phyloP scores from a whole-genome alignment of 2,329 filamentous ascomycete species.

The Shiraia bambusicola region DNA sequence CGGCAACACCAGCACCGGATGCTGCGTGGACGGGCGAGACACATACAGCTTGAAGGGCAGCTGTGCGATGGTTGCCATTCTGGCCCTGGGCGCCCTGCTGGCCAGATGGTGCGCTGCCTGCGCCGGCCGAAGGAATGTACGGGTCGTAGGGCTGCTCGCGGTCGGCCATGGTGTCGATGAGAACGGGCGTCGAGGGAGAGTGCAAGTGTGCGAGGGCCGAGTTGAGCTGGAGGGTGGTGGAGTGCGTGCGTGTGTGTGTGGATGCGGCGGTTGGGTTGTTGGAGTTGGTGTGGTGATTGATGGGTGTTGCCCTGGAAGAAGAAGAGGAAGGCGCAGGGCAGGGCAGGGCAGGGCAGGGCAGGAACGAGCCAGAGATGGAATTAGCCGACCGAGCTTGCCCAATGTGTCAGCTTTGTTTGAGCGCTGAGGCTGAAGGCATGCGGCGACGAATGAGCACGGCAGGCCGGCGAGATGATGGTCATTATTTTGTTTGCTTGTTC shows the following conservation, averaged over 20 bases:
- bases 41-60: conserved; percentile 78
- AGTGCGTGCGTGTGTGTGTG: conserved; percentile 13
- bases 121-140: conserved; percentile 75
- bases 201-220: conserved; percentile 20
- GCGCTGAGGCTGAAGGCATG: conserved; percentile 33
- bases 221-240: conserved; percentile 19
- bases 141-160: conserved; percentile 76
- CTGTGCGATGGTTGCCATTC: conserved; percentile 64
- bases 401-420: conserved; percentile 35
- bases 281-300: conserved; percentile 25
- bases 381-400: conserved; percentile 18
- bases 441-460: conserved; percentile 5
- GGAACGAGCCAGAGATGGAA: conserved; percentile 9
- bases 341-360: no score
- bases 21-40: conserved; percentile 1
- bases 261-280: conserved; percentile 19
- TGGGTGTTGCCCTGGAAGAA: conserved; percentile 24
- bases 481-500: no score
- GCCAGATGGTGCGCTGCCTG: conserved; percentile 13
- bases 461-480: conserved; percentile 11
- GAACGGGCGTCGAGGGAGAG: conserved; percentile 8
- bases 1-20: neutral
- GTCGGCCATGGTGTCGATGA: conserved; percentile 53
- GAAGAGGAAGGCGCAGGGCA: conserved; percentile 19
- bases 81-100: conserved; percentile 50